Conservation (phyloP, 2,329 filamentous ascomycete genomes). For the Aspergillus aculeatinus region DNA sequence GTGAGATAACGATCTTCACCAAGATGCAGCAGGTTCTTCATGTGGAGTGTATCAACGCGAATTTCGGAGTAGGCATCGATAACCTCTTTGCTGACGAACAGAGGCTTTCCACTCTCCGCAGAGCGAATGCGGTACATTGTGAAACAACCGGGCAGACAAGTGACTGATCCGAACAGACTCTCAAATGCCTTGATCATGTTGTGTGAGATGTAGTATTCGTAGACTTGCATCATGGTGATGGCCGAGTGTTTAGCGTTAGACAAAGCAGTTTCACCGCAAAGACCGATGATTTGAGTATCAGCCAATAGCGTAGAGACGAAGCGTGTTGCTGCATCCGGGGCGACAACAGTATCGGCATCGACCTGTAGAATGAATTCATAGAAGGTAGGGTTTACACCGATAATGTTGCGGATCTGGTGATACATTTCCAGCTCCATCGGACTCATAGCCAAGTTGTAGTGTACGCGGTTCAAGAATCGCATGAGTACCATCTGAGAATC, state of each 20-base stretch:
- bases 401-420: slow-evolving; percentile 97
- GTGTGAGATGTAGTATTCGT: slow-evolving; percentile 99
- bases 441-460: slow-evolving; percentile 96
- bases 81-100: slow-evolving; percentile 92
- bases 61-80: slow-evolving; percentile 86
- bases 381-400: slow-evolving; percentile 96
- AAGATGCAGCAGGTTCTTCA: slow-evolving; percentile 96
- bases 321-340: slow-evolving; percentile 82
- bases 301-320: slow-evolving; percentile 89
- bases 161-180: slow-evolving; percentile 93
- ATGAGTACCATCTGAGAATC: slow-evolving; percentile 98
- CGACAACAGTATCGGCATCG: slow-evolving; percentile 94
- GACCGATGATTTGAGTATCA: slow-evolving; percentile 88
- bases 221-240: slow-evolving; percentile 98
- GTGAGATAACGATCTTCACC: slow-evolving; percentile 98
- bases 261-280: slow-evolving; percentile 91
- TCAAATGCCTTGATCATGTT: slow-evolving; percentile 97
- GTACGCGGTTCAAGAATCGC: slow-evolving; percentile 98
- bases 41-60: slow-evolving; percentile 94
- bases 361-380: slow-evolving; percentile 97
- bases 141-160: slow-evolving; percentile 97
- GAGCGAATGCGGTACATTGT: slow-evolving; percentile 98
- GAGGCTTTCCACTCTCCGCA: slow-evolving; percentile 88
- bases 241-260: slow-evolving; percentile 92
- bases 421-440: slow-evolving; percentile 97